A percentile compares a stretch with the other conserved stretches of the same genome.
Evolutionary conservation across 306 rosid genomes (phyloP).

Genomic region (Malus sylvestris): DNA sequence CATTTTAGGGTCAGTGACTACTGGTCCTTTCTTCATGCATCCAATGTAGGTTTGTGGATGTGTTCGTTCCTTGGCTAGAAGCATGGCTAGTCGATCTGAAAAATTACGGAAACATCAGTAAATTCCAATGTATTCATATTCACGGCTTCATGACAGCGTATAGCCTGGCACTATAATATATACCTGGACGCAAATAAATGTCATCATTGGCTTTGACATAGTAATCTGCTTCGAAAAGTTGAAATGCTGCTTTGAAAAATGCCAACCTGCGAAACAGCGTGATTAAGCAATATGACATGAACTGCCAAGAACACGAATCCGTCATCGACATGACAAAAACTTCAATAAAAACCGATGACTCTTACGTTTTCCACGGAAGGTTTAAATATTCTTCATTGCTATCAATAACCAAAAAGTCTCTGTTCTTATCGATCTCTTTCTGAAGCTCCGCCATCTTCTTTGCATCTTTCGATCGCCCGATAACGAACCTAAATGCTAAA

Average conservation of each 20-base stretch:
- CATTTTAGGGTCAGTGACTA: constrained; percentile 27
- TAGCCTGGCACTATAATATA: not conserved
- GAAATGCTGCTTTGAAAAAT: constrained; percentile 29
- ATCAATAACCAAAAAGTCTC: constrained; percentile 26
- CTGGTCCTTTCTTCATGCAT: constrained; percentile 44
- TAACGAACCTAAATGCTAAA: constrained; percentile 33
- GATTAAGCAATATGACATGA: not conserved
- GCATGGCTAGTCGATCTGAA: constrained; percentile 30
- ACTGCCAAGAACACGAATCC: not conserved
- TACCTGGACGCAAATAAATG: constrained; percentile 39
- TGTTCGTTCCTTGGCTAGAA: constrained; percentile 30
- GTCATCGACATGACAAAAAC: not conserved
- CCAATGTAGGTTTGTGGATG: constrained; percentile 32
- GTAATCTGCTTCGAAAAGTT: constrained; percentile 32
- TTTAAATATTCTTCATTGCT: constrained; percentile 26
- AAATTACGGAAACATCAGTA: not conserved
- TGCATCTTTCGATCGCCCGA: constrained; percentile 25
- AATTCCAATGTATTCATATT: not conserved
- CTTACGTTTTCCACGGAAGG: constrained; percentile 24
- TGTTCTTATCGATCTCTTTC: constrained; percentile 29
- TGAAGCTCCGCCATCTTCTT: constrained; percentile 17
- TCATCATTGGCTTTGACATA: constrained; percentile 35
- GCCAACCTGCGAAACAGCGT: constrained; percentile 15
- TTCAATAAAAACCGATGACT: not conserved
- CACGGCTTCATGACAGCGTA: not conserved